A percentile compares a stretch with the other conserved stretches of the same genome.
phyloP scores from a whole-genome alignment of 2,329 filamentous ascomycete genomes.

The Ceratocystis cacaofunesta region DNA sequence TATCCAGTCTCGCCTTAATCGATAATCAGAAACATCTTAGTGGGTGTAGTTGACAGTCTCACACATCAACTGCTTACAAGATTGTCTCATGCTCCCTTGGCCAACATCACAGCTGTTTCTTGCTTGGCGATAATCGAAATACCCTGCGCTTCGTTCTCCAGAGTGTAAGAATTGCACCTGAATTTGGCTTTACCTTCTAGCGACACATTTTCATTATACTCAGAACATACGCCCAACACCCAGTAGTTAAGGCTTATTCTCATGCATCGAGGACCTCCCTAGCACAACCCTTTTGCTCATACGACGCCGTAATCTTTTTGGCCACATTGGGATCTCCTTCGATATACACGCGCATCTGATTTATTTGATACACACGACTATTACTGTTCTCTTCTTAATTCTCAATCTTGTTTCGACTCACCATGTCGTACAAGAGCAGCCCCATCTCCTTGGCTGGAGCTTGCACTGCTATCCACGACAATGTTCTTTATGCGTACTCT shows the following conservation, averaged over 20 bases:
- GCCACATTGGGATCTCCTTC: not conserved
- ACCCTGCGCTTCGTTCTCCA: not conserved
- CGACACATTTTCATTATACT: not conserved
- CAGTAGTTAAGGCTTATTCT: not conserved
- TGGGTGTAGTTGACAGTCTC: not conserved
- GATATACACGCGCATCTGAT: not conserved
- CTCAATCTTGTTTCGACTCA: constrained; percentile 14
- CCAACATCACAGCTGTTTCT: not conserved
- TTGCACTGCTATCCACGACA: constrained; percentile 67
- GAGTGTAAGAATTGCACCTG: not conserved
- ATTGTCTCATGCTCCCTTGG: not conserved
- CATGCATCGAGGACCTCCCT: constrained; percentile 10
- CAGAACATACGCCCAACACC: not conserved
- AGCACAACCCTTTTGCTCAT: not conserved
- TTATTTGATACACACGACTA: not conserved
- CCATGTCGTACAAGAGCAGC: constrained; percentile 14
- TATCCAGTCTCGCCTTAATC: not conserved
- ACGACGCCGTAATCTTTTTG: not conserved
- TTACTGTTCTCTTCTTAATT: constrained; percentile 10
- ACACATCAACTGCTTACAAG: not conserved
- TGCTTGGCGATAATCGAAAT: not conserved
- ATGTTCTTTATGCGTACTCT: constrained; percentile 75
- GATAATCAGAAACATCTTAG: not conserved
- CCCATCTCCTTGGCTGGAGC: constrained; percentile 55
- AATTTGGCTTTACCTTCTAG: not conserved